Conservation (phyloP, 768 basidiomycete genomes). For the Boletellus ananas region DNA sequence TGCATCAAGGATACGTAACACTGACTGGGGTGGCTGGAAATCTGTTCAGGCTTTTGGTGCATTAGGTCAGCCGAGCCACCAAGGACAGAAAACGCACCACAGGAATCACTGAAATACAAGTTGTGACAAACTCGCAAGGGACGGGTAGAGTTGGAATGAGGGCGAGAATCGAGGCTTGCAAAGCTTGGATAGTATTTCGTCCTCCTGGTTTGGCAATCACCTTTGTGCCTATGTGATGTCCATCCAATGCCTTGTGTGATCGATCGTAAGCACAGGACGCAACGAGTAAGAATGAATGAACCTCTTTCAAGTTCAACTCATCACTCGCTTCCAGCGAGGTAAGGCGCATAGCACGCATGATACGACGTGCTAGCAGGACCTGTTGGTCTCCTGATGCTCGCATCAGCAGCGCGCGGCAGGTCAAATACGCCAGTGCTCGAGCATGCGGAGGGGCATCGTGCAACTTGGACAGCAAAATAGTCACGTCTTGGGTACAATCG, state of each 20-base stretch:
- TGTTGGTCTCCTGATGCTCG: conserved; percentile 57
- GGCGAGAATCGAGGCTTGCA: conserved; percentile 57
- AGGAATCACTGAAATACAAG: conserved; percentile 48
- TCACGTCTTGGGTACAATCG: conserved; percentile 40
- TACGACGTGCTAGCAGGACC: conserved; percentile 47
- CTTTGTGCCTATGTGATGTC: conserved; percentile 42
- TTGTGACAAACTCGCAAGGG: conserved; percentile 33
- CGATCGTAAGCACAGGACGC: conserved; percentile 2
- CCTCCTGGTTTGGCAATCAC: conserved; percentile 60
- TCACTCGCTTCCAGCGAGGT: conserved; percentile 45
- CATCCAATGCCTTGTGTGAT: conserved; percentile 41
- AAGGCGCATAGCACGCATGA: conserved; percentile 46
- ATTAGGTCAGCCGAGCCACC: background rate
- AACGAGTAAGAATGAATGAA: conserved; percentile 7
- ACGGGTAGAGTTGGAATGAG: conserved; percentile 45
- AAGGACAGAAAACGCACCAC: conserved; percentile 28
- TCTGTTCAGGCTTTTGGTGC: conserved; percentile 15
- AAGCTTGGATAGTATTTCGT: conserved; percentile 47
- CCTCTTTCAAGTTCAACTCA: conserved; percentile 29
- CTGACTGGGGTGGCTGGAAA: conserved; percentile 20
- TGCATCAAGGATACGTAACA: conserved; percentile 61
- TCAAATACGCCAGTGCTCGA: conserved; percentile 55
- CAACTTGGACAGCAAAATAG: conserved; percentile 49
- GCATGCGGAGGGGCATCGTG: conserved; percentile 47
- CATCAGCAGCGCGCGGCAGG: conserved; percentile 58